Evolutionary conservation across 2,329 filamentous ascomycete species (phyloP).

Genomic region (Ophiostoma australiae): DNA sequence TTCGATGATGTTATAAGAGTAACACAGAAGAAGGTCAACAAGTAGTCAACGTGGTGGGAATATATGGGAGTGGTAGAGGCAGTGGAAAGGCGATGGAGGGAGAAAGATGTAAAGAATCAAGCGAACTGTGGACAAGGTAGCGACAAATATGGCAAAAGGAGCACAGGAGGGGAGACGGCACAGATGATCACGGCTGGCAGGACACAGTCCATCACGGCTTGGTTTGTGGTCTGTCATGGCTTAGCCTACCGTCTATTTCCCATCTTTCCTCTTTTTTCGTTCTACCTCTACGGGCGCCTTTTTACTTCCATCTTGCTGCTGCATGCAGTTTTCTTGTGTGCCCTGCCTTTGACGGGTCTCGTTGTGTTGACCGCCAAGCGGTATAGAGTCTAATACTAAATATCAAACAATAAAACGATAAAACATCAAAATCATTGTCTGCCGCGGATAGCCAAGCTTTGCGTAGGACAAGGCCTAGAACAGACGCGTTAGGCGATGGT

Average conservation of each 20-base stretch:
- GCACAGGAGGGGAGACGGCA: not conserved
- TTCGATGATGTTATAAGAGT: not conserved
- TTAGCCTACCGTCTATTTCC: not conserved
- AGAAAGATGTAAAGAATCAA: not conserved
- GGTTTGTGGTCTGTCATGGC: not conserved
- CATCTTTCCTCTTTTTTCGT: not conserved
- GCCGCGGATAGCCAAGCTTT: not conserved
- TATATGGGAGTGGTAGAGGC: not conserved
- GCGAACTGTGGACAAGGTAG: not conserved
- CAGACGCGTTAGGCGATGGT: conserved; percentile 5
- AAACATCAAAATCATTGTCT: not conserved
- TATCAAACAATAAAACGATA: too few species aligned
- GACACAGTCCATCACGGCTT: not conserved
- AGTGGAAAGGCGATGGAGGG: not conserved
- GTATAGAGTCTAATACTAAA: too few species aligned
- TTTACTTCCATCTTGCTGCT: not conserved
- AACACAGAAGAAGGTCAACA: not conserved
- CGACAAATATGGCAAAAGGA: not conserved
- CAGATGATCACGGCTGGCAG: not conserved
- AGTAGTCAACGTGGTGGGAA: not conserved
- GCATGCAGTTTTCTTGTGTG: too few species aligned
- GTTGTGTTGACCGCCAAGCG: not conserved
- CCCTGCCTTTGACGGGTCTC: too few species aligned
- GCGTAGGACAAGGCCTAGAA: not conserved
- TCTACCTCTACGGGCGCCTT: not conserved